phyloP scores from a whole-genome alignment of 2,329 filamentous ascomycete genomes.

The Drechslerella stenobrocha region DNA sequence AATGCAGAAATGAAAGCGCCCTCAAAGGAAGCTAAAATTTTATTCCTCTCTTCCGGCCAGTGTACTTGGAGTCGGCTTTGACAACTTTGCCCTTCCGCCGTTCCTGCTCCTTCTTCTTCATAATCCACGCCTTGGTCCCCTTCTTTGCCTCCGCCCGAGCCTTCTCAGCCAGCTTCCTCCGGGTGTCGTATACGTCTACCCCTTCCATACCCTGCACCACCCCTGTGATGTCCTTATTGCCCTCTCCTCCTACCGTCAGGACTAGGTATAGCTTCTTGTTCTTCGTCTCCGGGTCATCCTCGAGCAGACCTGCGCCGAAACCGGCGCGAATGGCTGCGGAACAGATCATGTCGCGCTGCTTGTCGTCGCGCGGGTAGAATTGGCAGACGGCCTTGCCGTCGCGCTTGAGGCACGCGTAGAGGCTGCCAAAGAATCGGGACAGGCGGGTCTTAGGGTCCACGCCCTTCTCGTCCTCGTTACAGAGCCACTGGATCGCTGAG shows the following conservation, averaged over 20 bases:
- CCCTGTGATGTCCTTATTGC: slow-evolving; percentile 75
- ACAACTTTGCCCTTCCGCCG: slow-evolving; percentile 92
- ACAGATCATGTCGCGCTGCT: slow-evolving; percentile 88
- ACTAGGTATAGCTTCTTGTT: slow-evolving; percentile 96
- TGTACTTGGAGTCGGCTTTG: slow-evolving; percentile 89
- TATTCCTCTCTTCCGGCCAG: slow-evolving; percentile 79
- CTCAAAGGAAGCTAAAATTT: slow-evolving; percentile 66
- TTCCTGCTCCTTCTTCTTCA: slow-evolving; percentile 90
- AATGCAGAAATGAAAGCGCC: too few relatives aligned
- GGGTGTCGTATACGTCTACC: slow-evolving; percentile 76
- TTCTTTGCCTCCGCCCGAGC: slow-evolving; percentile 67
- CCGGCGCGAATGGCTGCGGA: slow-evolving; percentile 87
- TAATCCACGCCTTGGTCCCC: slow-evolving; percentile 80
- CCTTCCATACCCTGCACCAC: slow-evolving; percentile 86
- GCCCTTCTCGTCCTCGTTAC: slow-evolving; percentile 87
- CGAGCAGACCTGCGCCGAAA: slow-evolving; percentile 89
- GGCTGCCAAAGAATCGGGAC: slow-evolving; percentile 83
- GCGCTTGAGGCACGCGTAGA: slow-evolving; percentile 80
- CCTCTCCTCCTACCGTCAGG: slow-evolving; percentile 73
- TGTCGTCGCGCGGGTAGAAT: slow-evolving; percentile 96
- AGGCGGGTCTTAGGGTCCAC: slow-evolving; percentile 74
- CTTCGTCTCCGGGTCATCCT: slow-evolving; percentile 96
- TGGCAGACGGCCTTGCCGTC: slow-evolving; percentile 92
- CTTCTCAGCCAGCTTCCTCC: slow-evolving; percentile 61
- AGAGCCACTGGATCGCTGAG: slow-evolving; percentile 96